Base-by-base conservation (phyloP, 345 rosid species). In the Sisymbrium irio region DNA sequence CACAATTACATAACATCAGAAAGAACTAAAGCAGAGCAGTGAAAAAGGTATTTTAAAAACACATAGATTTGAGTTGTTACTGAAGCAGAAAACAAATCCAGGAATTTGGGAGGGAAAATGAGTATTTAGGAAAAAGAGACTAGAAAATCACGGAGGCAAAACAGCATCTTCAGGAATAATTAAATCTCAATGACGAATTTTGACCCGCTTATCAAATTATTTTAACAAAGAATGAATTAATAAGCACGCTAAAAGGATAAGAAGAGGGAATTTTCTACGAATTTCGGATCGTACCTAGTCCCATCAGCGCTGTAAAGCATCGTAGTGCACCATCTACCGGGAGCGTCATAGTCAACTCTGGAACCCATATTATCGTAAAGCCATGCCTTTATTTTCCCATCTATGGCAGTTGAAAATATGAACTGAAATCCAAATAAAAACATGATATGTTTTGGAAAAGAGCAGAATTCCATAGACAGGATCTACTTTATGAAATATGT, bases 331-430 rank as follows among this genome's bases (percentile, higher is more conserved):
- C 87, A 84, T 22, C 74, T 87, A 35, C 93, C 90, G 2, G 92
- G 93, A 63, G 97, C 96, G 83, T 88, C 90, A 73, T 84, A 88
- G 73, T 89, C 92, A 71, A 92, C 92, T 80, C 93, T 84, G 44
- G 97, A 82, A 50, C 93, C 93, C 84, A 81, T 2, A 77, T 83
- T 85, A 77, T 92, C 96, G 83, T 89, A 92, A 12, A 89, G 85
- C 96, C 97, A 92, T 14, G 89, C 93, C 81, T 92, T 92, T 72
- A 92, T 89, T 75, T 89, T 92, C 67, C 97, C 97, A 83, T 92
- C 90, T 36, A 80, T 68, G 67, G 91, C 89, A 50, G 93, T 89
- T 36, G 96, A 88, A 77, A 89, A 89, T 67, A 92, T 82, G 77
- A 86, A 92, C 97, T 92, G 85, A 81, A 72, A 69, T 44, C 65